Conservation (phyloP, 768 basidiomycete genomes). For the Trametes cinnabarina region DNA sequence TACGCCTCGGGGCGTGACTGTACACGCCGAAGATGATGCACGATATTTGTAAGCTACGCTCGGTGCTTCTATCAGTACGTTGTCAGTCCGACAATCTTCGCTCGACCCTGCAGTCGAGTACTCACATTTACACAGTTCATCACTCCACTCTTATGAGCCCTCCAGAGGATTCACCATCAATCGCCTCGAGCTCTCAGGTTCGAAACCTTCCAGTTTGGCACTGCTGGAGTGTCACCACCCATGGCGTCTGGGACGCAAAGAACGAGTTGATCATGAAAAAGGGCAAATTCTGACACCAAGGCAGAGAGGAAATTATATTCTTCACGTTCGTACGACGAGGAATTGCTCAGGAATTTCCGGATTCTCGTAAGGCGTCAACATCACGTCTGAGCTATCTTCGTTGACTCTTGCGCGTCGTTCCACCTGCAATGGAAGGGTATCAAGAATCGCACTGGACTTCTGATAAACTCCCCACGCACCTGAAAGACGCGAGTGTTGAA, state of each 20-base stretch:
- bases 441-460: neutral
- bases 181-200: neutral
- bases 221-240: no score
- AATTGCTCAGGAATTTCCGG: constrained; percentile 73
- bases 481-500: constrained; percentile 70
- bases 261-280: neutral
- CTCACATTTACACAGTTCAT: no score
- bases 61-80: neutral
- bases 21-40: neutral
- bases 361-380: constrained; percentile 54
- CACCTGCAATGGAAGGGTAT: constrained; percentile 42
- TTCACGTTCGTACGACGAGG: constrained; percentile 56
- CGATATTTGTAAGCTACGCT: neutral
- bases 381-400: constrained; percentile 40
- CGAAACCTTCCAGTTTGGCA: no score
- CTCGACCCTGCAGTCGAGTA: no score
- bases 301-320: neutral
- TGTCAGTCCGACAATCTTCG: neutral
- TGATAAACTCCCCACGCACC: constrained; percentile 37
- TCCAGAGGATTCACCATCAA: no score
- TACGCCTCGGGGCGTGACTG: neutral
- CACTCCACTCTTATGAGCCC: no score
- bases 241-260: no score
- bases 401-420: constrained; percentile 37
- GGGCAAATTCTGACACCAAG: neutral